These are phyloP conservation scores for Macrolepiota dolichaula DNA, from an alignment of 768 basidiomycete species.

Conservation along the genomic window DNA sequence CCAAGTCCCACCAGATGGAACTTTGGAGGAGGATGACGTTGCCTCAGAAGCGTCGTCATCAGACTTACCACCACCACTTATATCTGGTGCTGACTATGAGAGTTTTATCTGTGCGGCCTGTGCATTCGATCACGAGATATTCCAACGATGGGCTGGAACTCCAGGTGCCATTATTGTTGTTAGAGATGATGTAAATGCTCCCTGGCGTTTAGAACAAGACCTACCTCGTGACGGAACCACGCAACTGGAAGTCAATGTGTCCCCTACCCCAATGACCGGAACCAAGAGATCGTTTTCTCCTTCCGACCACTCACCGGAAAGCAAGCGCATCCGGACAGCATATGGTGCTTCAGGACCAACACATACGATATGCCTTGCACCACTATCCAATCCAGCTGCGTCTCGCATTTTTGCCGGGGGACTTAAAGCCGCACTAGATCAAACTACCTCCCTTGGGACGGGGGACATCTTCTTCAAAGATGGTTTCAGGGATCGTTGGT, in stretches of 20 bases:
- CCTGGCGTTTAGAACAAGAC: constrained; percentile 42
- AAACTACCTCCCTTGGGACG: constrained; percentile 37
- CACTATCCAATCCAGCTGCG: constrained; percentile 42
- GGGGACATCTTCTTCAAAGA: constrained; percentile 78
- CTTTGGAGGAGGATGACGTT: constrained; percentile 35
- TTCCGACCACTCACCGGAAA: constrained; percentile 30
- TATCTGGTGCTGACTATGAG: constrained; percentile 70
- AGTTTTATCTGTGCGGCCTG: constrained; percentile 71
- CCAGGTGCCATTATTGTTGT: constrained; percentile 65
- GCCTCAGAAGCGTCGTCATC: constrained; percentile 62
- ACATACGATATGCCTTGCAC: constrained; percentile 49
- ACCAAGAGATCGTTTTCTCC: constrained; percentile 51
- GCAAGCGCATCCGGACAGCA: constrained; percentile 32
- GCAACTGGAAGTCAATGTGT: constrained; percentile 10
- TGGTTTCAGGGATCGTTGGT: constrained; percentile 78
- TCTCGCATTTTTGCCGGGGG: constrained; percentile 39
- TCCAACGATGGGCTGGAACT: constrained; percentile 67
- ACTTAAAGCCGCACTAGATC: constrained; percentile 19
- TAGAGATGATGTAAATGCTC: constrained; percentile 38
- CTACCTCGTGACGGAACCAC: not conserved
- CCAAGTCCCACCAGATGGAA: constrained; percentile 15
- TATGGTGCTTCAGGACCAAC: constrained; percentile 17
- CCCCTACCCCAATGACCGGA: constrained; percentile 23
- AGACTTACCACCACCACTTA: constrained; percentile 63
- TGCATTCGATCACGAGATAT: constrained; percentile 48